Percentiles rank a stretch among this genome's conserved stretches.
Evolutionary conservation across 2,329 filamentous ascomycete genomes (phyloP).

Genomic region (Septoria linicola): DNA sequence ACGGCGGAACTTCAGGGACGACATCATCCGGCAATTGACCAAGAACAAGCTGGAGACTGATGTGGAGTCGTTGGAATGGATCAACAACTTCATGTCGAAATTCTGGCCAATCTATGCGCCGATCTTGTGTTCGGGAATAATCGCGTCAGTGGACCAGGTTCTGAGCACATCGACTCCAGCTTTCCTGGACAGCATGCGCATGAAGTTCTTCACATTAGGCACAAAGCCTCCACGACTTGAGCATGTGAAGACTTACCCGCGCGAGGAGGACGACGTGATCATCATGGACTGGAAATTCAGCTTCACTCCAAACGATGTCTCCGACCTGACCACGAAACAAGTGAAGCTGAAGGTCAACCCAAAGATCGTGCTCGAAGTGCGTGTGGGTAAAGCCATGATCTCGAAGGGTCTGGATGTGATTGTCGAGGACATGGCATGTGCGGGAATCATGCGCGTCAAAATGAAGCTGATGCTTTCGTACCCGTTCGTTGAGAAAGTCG

Average conservation of each 20-base stretch:
- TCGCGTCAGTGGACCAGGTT: conserved; percentile 93
- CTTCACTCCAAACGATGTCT: conserved; percentile 92
- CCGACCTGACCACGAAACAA: conserved; percentile 86
- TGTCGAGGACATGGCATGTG: conserved; percentile 96
- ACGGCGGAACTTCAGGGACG: conserved; percentile 92
- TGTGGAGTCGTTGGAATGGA: conserved; percentile 93
- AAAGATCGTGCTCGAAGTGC: conserved; percentile 91
- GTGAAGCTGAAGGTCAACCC: conserved; percentile 95
- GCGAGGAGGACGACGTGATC: conserved; percentile 89
- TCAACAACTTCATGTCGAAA: conserved; percentile 97
- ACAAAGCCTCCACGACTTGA: conserved; percentile 95
- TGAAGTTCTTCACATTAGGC: conserved; percentile 91
- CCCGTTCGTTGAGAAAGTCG: conserved; percentile 89
- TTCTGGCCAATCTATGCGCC: conserved; percentile 99
- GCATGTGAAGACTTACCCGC: conserved; percentile 97
- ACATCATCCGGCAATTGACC: conserved; percentile 83
- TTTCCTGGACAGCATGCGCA: conserved; percentile 88
- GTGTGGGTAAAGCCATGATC: conserved; percentile 92
- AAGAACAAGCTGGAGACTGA: conserved; percentile 87
- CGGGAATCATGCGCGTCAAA: conserved; percentile 93
- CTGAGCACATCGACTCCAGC: conserved; percentile 86
- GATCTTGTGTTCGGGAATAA: conserved; percentile 85
- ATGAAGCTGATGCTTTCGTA: conserved; percentile 96
- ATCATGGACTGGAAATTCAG: conserved; percentile 99
- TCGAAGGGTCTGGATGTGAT: conserved; percentile 97